Conservation (phyloP, 108 stramenopile genomes). For the Cyclostephanos tholiformis region DNA sequence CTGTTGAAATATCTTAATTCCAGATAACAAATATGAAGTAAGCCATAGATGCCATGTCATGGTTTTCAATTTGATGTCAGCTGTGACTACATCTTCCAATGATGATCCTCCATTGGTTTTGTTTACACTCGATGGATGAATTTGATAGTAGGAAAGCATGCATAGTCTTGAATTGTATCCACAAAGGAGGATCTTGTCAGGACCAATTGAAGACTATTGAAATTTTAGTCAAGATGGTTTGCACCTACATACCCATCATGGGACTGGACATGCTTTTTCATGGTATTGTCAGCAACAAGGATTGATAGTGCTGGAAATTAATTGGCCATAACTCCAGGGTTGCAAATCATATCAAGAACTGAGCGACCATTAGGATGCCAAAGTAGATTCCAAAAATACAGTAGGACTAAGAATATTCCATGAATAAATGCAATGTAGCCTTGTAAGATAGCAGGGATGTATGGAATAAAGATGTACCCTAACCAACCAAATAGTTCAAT, state of each 20-base stretch:
- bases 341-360: neutral
- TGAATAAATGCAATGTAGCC: neutral
- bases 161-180: neutral
- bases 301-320: neutral
- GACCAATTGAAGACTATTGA: neutral
- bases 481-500: no score
- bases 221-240: neutral
- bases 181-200: neutral
- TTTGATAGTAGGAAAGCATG: neutral
- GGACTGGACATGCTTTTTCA: neutral
- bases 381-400: slow-evolving; percentile 2
- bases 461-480: neutral
- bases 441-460: neutral
- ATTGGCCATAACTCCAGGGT: neutral
- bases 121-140: neutral
- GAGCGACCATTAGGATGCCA: neutral
- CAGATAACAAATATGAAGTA: neutral
- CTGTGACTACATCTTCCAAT: neutral
- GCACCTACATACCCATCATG: neutral
- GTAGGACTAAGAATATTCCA: neutral
- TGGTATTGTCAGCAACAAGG: neutral
- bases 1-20: neutral
- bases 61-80: neutral
- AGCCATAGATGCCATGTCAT: neutral
- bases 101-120: neutral